Percentiles rank a stretch among this genome's conserved stretches.
Evolutionary conservation across 495 filamentous ascomycete species (phyloP).

Genomic region (Talaromyces wortmannii): DNA sequence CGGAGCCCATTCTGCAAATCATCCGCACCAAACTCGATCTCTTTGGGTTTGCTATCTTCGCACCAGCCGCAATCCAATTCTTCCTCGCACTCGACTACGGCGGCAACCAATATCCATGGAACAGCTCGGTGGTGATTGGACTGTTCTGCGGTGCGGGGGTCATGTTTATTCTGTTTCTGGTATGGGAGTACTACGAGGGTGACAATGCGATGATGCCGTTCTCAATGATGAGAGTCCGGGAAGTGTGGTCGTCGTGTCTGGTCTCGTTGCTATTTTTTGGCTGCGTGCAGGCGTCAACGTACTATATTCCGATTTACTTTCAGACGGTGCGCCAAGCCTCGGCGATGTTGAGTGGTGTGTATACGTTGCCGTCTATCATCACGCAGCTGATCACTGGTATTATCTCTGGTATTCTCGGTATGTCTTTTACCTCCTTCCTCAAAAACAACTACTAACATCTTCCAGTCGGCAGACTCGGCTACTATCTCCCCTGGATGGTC

Average conservation of each 20-base stretch:
- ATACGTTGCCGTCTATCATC: constrained; percentile 14
- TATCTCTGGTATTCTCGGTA: constrained; percentile 32
- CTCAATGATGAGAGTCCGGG: not conserved
- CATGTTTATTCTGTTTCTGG: constrained; percentile 16
- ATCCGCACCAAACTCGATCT: constrained; percentile 23
- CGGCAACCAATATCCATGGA: constrained; percentile 16
- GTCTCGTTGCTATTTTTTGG: constrained; percentile 1
- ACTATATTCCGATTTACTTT: constrained; percentile 6
- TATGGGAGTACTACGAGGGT: constrained; percentile 11
- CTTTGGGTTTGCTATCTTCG: constrained; percentile 16
- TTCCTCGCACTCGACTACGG: constrained; percentile 22
- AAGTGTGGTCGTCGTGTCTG: not conserved
- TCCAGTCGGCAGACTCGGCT: constrained; percentile 33
- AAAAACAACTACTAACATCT: not conserved
- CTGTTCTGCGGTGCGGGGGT: constrained; percentile 15
- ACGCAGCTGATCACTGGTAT: constrained; percentile 41
- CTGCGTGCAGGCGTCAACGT: constrained; percentile 28
- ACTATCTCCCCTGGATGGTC: constrained; percentile 42
- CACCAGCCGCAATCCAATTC: constrained; percentile 20
- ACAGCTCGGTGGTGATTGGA: constrained; percentile 13
- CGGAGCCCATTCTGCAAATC: constrained; percentile 19
- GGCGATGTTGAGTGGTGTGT: constrained; percentile 1
- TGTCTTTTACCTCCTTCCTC: not conserved
- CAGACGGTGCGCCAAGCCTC: not conserved
- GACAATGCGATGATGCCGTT: constrained; percentile 3